Conservation (phyloP, 805 yeast genomes). For the Lachancea mirantina region DNA sequence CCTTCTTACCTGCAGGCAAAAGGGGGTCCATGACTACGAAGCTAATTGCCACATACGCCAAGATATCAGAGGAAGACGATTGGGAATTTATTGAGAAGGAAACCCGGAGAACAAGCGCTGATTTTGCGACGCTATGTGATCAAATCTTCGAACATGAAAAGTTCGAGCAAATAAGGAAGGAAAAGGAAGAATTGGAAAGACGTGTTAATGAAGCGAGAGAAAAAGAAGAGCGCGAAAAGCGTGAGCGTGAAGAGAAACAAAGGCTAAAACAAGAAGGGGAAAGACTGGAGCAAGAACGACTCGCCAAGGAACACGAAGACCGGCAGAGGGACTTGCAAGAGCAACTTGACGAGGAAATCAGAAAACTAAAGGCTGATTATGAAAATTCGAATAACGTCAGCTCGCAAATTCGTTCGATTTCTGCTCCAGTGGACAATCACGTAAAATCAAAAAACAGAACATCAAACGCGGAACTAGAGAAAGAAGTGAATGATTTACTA, state of each 20-base stretch:
- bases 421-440: constrained; percentile 29
- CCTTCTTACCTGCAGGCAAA: constrained; percentile 38
- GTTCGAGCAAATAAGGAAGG: constrained; percentile 49
- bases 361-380: constrained; percentile 16
- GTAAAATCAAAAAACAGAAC: constrained; percentile 11
- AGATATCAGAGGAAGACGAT: constrained; percentile 53
- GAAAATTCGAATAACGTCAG: constrained; percentile 16
- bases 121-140: constrained; percentile 72
- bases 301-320: constrained; percentile 10
- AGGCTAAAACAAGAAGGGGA: constrained; percentile 20
- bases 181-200: constrained; percentile 37
- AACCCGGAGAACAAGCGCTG: constrained; percentile 68
- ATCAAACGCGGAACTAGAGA: constrained; percentile 18
- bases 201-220: constrained; percentile 41
- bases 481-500: constrained; percentile 23
- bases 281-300: constrained; percentile 15
- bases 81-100: constrained; percentile 67
- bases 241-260: constrained; percentile 22
- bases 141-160: constrained; percentile 67
- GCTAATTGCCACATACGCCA: constrained; percentile 65
- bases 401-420: constrained; percentile 30
- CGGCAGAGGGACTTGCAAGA: constrained; percentile 24
- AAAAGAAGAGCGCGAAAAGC: constrained; percentile 38
- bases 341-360: constrained; percentile 23
- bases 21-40: constrained; percentile 69